A percentile compares a stretch with the other conserved stretches of the same genome.
Conservation (phyloP, 768 basidiomycete genomes). For the Mycena metata region DNA sequence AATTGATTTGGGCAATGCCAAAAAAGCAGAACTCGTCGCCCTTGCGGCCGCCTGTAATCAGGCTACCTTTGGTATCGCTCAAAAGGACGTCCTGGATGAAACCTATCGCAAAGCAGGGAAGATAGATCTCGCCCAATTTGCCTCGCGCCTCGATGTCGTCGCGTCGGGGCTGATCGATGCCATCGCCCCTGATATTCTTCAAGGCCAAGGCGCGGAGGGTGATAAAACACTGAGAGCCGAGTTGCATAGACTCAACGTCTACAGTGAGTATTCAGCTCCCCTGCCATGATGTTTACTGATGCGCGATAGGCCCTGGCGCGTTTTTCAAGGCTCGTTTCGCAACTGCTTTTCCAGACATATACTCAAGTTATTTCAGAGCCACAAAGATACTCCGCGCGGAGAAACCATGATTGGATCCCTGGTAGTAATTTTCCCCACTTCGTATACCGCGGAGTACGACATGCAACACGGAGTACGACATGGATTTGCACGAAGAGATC, state of each 20-base stretch:
- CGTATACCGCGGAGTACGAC: conserved; percentile 55
- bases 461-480: neutral
- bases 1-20: conserved; percentile 12
- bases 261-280: conserved; percentile 47
- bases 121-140: conserved; percentile 44
- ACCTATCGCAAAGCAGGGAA: conserved; percentile 46
- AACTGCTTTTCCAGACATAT: no score
- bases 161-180: conserved; percentile 41
- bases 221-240: conserved; percentile 45
- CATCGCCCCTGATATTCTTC: conserved; percentile 35
- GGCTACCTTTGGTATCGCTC: conserved; percentile 43
- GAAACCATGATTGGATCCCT: conserved; percentile 66
- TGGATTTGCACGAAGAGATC: neutral
- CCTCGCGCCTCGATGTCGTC: conserved; percentile 41
- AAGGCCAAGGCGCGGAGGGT: neutral
- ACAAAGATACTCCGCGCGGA: conserved; percentile 63
- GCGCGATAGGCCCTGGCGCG: conserved; percentile 46
- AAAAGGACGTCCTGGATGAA: conserved; percentile 46
- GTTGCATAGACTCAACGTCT: conserved; percentile 62
- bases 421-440: conserved; percentile 61
- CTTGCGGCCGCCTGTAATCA: conserved; percentile 35
- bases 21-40: neutral
- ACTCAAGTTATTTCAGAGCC: conserved; percentile 29
- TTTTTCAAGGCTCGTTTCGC: conserved; percentile 57
- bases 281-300: no score